Conservation (phyloP, 2,329 filamentous ascomycete genomes). For the Aureobasidium vineae region DNA sequence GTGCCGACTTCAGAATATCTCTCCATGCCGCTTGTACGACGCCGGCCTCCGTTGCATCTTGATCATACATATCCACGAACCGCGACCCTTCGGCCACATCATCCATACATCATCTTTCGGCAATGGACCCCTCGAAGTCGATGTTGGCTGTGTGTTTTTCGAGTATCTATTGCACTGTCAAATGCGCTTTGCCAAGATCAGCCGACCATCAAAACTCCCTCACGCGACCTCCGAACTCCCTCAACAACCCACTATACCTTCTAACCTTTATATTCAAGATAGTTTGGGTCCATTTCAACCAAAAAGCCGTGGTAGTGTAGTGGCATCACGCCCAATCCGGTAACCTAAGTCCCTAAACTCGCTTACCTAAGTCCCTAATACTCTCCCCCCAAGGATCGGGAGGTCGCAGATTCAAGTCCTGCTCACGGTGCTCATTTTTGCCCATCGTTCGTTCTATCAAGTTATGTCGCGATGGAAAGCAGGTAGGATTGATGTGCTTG, state of each 20-base stretch:
- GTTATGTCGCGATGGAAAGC: not conserved
- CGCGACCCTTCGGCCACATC: not conserved
- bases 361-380: not conserved
- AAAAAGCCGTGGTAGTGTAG: not conserved
- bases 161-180: not conserved
- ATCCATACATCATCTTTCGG: not conserved
- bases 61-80: not conserved
- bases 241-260: not conserved
- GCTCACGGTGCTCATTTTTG: not conserved
- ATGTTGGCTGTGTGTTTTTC: not conserved
- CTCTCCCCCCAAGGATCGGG: not conserved
- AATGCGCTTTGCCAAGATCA: not conserved
- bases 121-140: not conserved
- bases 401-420: not conserved
- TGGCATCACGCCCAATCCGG: not conserved
- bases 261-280: not conserved
- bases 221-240: not conserved
- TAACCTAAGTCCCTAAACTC: not conserved
- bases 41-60: not conserved
- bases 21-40: not conserved
- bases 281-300: not conserved
- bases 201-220: not conserved
- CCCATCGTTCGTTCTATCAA: not conserved
- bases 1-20: not conserved
- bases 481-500: not conserved